Evolutionary conservation across 2,329 filamentous ascomycete species (phyloP), one percentile per base, ranked within the genome.

Genomic region (Penicillium sp.): DNA sequence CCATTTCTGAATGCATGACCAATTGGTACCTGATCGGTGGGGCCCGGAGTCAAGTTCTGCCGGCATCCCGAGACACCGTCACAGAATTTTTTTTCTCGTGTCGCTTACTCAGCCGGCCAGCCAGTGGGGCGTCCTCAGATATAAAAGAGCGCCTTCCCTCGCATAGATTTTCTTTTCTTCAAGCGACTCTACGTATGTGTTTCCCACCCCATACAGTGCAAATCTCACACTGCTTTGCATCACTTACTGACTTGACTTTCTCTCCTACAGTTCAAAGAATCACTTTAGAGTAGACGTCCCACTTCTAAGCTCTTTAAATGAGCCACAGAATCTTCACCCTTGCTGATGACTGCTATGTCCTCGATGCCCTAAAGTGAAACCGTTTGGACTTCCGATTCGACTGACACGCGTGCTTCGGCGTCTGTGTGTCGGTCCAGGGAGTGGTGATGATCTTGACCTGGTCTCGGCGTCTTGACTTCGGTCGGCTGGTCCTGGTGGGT

Each of bases 251-350:
- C 51, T 46, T 47, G 27, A 18, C 40, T 60, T 59, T 18, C 57
- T 58, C 59, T 37, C 8, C 50, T 47, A 65, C 64, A 73, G 70
- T 73, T 73, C 71, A 74, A 73, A 89, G 87, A 90, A 91, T 91
- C 88, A 88, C 88, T 94, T 95, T 95, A 90, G 90, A 95, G 89
- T 90, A 84, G 80, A 88, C 83, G 83, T 90, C 66, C 86, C 80
- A 79, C 80, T 83, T 88, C 87, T 93, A 85, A 88, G 83, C 85
- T 91, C 82, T 83, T 82, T 80, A 90, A 81, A 86, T 79, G 79
- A 95, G 90, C 87, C 82, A 89, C 86, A 91, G 85, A 89, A 76
- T 78, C 81, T 83, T 83, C 82, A 91, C 84, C 86, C 88, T 89
- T 88, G 87, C 86, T 88, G 88, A 94, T 93, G 88, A 94, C 72